A percentile compares a stretch with the other conserved stretches of the same genome.
Evolutionary conservation across 306 rosid genomes (phyloP).

Genomic region (Vigna reflexopilosa): DNA sequence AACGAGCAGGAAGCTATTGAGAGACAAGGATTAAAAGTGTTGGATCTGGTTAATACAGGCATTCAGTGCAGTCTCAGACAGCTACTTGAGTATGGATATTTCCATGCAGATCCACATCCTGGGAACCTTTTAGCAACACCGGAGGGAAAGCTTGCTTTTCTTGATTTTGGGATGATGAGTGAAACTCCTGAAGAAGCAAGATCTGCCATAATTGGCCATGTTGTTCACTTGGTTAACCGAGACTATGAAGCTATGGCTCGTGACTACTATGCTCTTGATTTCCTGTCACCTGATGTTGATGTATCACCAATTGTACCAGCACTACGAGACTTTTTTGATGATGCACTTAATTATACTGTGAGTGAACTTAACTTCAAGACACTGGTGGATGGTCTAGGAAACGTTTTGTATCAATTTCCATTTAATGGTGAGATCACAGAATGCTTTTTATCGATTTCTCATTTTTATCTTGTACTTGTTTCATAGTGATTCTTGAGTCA

Average conservation of each 20-base stretch:
- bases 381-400: slow-evolving; percentile 88
- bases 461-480: background rate
- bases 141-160: slow-evolving; percentile 92
- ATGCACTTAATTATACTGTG: slow-evolving; percentile 84
- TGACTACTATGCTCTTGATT: slow-evolving; percentile 89
- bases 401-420: slow-evolving; percentile 87
- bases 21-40: slow-evolving; percentile 82
- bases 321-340: slow-evolving; percentile 83
- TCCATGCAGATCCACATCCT: slow-evolving; percentile 98
- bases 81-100: slow-evolving; percentile 92
- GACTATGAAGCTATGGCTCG: slow-evolving; percentile 98
- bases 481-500: background rate
- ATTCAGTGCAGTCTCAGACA: slow-evolving; percentile 96
- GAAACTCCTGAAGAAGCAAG: slow-evolving; percentile 96
- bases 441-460: slow-evolving; percentile 27
- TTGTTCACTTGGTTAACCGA: slow-evolving; percentile 94
- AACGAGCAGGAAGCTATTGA: slow-evolving; percentile 88
- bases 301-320: slow-evolving; percentile 93
- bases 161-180: slow-evolving; percentile 97
- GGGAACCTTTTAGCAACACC: slow-evolving; percentile 95
- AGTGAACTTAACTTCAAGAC: slow-evolving; percentile 98
- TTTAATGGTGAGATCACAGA: slow-evolving; percentile 74
- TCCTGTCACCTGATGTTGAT: slow-evolving; percentile 79
- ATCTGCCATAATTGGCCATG: slow-evolving; percentile 90
- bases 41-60: slow-evolving; percentile 86